Conservation (phyloP, 2,329 filamentous ascomycete species). For the Colletotrichum liaoningense region DNA sequence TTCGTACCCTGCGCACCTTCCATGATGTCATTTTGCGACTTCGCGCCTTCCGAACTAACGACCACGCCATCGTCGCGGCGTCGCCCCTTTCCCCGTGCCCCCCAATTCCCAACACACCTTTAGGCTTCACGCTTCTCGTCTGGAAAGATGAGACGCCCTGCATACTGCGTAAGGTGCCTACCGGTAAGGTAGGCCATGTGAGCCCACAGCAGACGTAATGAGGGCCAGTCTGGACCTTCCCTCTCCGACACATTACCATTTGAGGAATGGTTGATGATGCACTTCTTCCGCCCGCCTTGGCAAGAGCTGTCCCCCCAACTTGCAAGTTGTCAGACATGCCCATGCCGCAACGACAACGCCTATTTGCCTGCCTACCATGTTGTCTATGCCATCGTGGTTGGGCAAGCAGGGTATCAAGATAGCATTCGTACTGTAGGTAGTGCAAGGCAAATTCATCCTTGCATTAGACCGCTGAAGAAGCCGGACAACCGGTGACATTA, state of each 20-base stretch:
- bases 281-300: conserved; percentile 1
- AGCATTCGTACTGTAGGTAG: too few species aligned
- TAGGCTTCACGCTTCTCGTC: neutral
- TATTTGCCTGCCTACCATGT: neutral
- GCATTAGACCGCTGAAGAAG: too few species aligned
- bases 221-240: neutral
- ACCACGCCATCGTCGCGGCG: conserved; percentile 8
- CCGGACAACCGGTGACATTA: too few species aligned
- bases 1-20: conserved; percentile 5
- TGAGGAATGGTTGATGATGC: conserved; percentile 21
- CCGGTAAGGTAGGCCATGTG: conserved; percentile 13
- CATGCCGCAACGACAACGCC: neutral
- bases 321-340: neutral
- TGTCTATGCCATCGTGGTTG: too few species aligned
- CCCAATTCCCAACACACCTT: neutral
- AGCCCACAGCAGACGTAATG: conserved; percentile 30
- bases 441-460: too few species aligned
- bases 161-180: too few species aligned
- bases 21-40: conserved; percentile 32
- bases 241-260: neutral
- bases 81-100: neutral
- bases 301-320: neutral
- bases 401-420: too few species aligned
- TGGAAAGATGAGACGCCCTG: conserved; percentile 15
- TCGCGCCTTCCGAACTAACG: neutral